Percentiles rank a stretch among this genome's conserved stretches.
These are phyloP conservation scores for Hippophae rhamnoides DNA, from an alignment of 306 rosid genomes.

Conservation along the genomic window DNA sequence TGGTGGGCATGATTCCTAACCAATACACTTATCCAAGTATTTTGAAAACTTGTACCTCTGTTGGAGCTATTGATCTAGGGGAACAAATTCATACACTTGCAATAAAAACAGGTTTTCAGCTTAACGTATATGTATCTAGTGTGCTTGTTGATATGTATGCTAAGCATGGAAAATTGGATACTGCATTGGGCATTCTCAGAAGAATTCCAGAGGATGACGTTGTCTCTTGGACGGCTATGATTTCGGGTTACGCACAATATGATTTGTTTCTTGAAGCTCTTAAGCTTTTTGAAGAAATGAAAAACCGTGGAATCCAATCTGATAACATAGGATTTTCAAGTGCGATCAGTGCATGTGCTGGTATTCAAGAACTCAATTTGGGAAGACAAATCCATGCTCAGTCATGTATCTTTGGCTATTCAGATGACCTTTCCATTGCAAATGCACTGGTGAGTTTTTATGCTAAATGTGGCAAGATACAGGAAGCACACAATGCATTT, in stretches of 20 bases:
- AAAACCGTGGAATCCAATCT: slow-evolving; percentile 44
- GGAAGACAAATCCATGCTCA: slow-evolving; percentile 82
- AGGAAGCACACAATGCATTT: slow-evolving; percentile 57
- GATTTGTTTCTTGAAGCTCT: slow-evolving; percentile 61
- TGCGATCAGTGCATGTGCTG: slow-evolving; percentile 78
- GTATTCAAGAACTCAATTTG: slow-evolving; percentile 59
- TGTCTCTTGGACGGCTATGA: slow-evolving; percentile 89
- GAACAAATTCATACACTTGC: slow-evolving; percentile 72
- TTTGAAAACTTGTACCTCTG: slow-evolving; percentile 68
- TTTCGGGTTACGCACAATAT: slow-evolving; percentile 73
- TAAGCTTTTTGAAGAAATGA: slow-evolving; percentile 61
- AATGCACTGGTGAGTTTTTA: slow-evolving; percentile 84
- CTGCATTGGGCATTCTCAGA: slow-evolving; percentile 52
- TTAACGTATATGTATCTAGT: slow-evolving; percentile 64
- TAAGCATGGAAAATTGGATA: slow-evolving; percentile 57
- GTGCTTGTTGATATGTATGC: slow-evolving; percentile 89
- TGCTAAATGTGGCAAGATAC: slow-evolving; percentile 65
- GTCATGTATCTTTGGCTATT: slow-evolving; percentile 56
- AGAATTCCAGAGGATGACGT: slow-evolving; percentile 50
- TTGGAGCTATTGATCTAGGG: slow-evolving; percentile 62
- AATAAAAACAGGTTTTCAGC: slow-evolving; percentile 75
- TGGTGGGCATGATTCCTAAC: slow-evolving; percentile 70
- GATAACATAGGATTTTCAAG: slow-evolving; percentile 80
- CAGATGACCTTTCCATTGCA: slow-evolving; percentile 56
- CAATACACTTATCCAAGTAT: slow-evolving; percentile 85